These are phyloP conservation scores for Suhomyces sp. DNA, from an alignment of 805 yeast genomes.

Conservation along the genomic window DNA sequence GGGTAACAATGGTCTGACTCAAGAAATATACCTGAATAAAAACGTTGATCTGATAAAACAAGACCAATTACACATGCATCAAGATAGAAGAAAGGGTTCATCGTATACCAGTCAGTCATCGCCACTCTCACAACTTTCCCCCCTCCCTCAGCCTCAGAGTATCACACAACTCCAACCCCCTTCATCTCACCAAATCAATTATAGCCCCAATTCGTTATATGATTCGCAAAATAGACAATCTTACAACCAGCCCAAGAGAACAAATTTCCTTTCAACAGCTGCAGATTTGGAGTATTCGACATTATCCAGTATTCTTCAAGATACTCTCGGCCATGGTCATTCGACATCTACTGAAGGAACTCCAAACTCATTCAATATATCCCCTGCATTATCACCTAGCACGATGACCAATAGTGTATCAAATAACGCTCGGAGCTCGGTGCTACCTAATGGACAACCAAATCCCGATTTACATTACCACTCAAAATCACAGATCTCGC, in stretches of 20 bases:
- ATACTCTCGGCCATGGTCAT: constrained; percentile 32
- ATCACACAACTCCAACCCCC: not conserved
- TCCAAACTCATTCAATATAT: constrained; percentile 32
- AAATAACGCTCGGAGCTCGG: constrained; percentile 1
- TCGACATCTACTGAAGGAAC: constrained; percentile 38
- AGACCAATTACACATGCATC: not conserved
- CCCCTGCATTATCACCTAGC: constrained; percentile 39
- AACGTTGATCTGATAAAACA: not conserved
- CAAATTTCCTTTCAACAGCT: constrained; percentile 62
- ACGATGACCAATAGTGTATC: constrained; percentile 7
- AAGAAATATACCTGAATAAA: not conserved
- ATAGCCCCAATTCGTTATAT: not conserved
- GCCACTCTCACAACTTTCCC: not conserved
- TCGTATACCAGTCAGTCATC: not conserved
- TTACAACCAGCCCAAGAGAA: constrained; percentile 22
- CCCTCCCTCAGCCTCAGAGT: not conserved
- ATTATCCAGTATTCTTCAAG: constrained; percentile 61
- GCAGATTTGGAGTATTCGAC: constrained; percentile 74
- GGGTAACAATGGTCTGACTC: not conserved
- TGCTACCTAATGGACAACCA: no score
- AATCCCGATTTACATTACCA: not conserved
- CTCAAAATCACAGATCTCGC: constrained; percentile 10
- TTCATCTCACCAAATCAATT: not conserved
- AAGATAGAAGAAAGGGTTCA: not conserved
- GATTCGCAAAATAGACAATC: not conserved